These are phyloP conservation scores for Clarireedia hainanense DNA, from an alignment of 2,329 filamentous ascomycete species.

Conservation along the genomic window DNA sequence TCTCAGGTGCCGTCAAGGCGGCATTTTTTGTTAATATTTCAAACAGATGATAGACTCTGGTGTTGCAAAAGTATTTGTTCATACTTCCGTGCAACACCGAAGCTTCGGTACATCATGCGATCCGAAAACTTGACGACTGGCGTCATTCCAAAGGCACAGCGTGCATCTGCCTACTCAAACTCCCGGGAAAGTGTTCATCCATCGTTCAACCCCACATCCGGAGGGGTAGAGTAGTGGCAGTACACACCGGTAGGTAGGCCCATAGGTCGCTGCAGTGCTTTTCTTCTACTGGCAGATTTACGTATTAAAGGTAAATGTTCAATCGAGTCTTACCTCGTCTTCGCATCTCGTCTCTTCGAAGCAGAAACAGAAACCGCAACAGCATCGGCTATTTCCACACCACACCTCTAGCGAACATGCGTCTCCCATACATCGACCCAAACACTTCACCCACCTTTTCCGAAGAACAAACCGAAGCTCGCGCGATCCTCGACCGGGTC, in stretches of 20 bases:
- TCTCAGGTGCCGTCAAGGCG: too few relatives aligned
- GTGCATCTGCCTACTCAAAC: not conserved
- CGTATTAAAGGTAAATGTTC: too few relatives aligned
- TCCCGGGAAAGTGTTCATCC: conserved; percentile 6
- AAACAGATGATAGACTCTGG: too few relatives aligned
- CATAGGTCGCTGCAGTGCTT: not conserved
- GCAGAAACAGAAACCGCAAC: not conserved
- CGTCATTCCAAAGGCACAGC: too few relatives aligned
- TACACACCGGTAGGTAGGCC: not conserved
- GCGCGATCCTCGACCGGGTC: conserved; percentile 55
- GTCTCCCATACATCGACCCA: conserved; percentile 51
- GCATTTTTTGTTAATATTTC: too few relatives aligned
- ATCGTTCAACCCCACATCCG: conserved; percentile 3
- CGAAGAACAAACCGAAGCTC: conserved; percentile 35
- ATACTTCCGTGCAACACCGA: too few relatives aligned
- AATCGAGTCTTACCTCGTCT: not conserved
- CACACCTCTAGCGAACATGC: conserved; percentile 40
- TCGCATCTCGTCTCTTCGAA: too few relatives aligned
- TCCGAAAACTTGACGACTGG: too few relatives aligned
- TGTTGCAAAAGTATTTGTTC: too few relatives aligned
- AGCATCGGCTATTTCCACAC: not conserved
- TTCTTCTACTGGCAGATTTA: too few relatives aligned
- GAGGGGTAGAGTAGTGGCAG: not conserved
- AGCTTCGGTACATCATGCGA: too few relatives aligned
- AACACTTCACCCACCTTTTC: conserved; percentile 41